Evolutionary conservation across 2,329 filamentous ascomycete species (phyloP).

Genomic region (Diaporthe batatas): DNA sequence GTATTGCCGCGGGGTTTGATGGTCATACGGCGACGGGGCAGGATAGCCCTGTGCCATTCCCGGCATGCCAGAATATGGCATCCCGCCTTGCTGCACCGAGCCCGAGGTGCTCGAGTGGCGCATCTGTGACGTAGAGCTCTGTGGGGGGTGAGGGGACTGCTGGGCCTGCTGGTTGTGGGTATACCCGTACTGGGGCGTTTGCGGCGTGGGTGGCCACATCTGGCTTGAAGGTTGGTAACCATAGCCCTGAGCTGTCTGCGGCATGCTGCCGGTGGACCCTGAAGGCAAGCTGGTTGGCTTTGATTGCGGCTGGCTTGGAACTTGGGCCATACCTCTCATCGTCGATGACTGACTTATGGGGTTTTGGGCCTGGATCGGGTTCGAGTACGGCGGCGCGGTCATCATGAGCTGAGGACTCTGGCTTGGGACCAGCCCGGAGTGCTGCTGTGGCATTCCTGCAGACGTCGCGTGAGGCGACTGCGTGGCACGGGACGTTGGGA

Average conservation of each 20-base stretch:
- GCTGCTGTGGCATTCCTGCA: conserved; percentile 65
- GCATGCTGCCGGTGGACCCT: conserved; percentile 65
- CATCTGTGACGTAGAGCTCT: conserved; percentile 71
- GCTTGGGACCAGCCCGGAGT: conserved; percentile 66
- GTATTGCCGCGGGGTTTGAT: conserved; percentile 75
- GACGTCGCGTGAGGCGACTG: conserved; percentile 71
- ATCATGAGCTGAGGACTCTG: conserved; percentile 77
- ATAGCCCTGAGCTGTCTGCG: conserved; percentile 67
- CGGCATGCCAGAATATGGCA: conserved; percentile 75
- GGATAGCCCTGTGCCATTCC: conserved; percentile 71
- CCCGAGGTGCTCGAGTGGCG: conserved; percentile 67
- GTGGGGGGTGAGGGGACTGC: conserved; percentile 64
- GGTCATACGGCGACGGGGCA: conserved; percentile 69
- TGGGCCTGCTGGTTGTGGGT: conserved; percentile 67
- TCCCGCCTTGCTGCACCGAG: conserved; percentile 67
- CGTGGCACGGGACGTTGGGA: conserved; percentile 65
- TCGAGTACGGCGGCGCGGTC: conserved; percentile 75
- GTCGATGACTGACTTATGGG: conserved; percentile 77
- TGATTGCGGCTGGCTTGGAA: conserved; percentile 72
- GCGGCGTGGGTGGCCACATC: conserved; percentile 77
- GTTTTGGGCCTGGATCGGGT: conserved; percentile 78
- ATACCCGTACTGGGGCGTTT: conserved; percentile 70
- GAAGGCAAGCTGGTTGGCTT: conserved; percentile 73
- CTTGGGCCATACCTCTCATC: conserved; percentile 77
- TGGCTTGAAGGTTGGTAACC: conserved; percentile 72